Base-by-base conservation (phyloP, 306 rosid genomes). In the Elaeagnus macrophylla region DNA sequence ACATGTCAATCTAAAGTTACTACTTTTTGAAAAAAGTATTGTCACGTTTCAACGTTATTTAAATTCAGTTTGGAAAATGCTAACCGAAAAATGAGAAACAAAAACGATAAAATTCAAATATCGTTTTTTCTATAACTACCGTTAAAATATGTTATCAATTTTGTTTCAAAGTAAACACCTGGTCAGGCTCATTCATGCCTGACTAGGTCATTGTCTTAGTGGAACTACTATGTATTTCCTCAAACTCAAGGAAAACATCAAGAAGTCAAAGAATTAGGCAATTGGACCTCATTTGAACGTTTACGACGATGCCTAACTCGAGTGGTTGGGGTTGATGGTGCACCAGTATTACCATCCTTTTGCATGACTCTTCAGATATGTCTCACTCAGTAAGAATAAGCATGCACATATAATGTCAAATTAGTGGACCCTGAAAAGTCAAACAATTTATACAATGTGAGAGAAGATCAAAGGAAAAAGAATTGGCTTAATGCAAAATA, bases 231-330 rank as follows among this genome's bases (percentile, higher is more conserved):
- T 19, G 9, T 10, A 12, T 12, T 12, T 25, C n/a, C 14, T 57
- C 32, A 9, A 57, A 44, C 8, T 42, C 20, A 38, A 54, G 48
- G 52, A n/a, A 56, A 49, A 63, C 35, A 53, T 35, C 55, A 35
- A 57, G 51, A 62, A 35, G 37, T 18, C 60, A 45, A 48, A 37
- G 42, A 12, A 41, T 35, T 44, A 48, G 32, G 41, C 9, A 35
- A 59, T 8, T 53, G 65, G 65, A 86, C 95, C 95, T 83, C 95
- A 72, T 70, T 75, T 58, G 95, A 77, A 60, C 95, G 95, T 68
- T 59, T 81, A 7, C 93, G 89, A 7, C 93, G 89, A 56, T 86
- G 82, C 75, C 95, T 78, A 59, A 63, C 57, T 38, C 89, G 82
- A 50, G 60, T 55, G 20, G 67, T 43, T 11, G 88, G 60, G 44